Conservation (phyloP, 2,329 filamentous ascomycete species). For the Exophiala alcalophila region DNA sequence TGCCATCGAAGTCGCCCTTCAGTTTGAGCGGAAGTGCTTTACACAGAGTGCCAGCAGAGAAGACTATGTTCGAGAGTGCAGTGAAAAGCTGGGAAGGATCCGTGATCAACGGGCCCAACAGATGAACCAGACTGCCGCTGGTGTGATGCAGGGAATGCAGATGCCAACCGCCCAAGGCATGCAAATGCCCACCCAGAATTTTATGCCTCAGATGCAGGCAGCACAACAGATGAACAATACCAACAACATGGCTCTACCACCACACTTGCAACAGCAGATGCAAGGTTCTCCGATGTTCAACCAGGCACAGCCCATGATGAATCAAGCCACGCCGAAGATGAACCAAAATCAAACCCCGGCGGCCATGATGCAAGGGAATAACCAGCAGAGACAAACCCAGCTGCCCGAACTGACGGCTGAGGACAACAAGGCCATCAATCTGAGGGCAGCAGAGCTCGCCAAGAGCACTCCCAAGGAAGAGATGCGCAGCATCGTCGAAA, state of each 20-base stretch:
- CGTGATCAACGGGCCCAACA: slow-evolving; percentile 45
- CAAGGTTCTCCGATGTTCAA: slow-evolving; percentile 49
- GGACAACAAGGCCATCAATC: slow-evolving; percentile 44
- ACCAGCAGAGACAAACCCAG: slow-evolving; percentile 32
- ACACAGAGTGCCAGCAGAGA: slow-evolving; percentile 36
- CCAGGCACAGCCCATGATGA: slow-evolving; percentile 34
- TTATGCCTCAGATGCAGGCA: slow-evolving; percentile 33
- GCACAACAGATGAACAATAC: slow-evolving; percentile 38
- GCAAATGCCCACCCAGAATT: slow-evolving; percentile 39
- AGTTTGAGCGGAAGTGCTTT: slow-evolving; percentile 47
- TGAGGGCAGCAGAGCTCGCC: slow-evolving; percentile 48
- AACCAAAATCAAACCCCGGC: slow-evolving; percentile 21
- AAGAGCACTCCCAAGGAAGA: slow-evolving; percentile 44
- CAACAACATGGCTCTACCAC: slow-evolving; percentile 39
- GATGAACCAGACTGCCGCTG: slow-evolving; percentile 26
- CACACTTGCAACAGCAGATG: slow-evolving; percentile 51
- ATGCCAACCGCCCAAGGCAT: slow-evolving; percentile 38
- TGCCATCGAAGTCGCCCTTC: slow-evolving; percentile 42
- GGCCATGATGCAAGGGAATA: slow-evolving; percentile 31
- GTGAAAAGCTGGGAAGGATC: slow-evolving; percentile 45
- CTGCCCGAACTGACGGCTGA: slow-evolving; percentile 35
- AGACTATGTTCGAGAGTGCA: slow-evolving; percentile 45
- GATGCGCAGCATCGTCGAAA: slow-evolving; percentile 49
- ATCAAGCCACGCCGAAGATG: slow-evolving; percentile 28
- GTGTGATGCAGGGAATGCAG: slow-evolving; percentile 39